phyloP scores from a whole-genome alignment of 1,284 basidiomycete genomes.

The Tilletiopsis washingtonensis region DNA sequence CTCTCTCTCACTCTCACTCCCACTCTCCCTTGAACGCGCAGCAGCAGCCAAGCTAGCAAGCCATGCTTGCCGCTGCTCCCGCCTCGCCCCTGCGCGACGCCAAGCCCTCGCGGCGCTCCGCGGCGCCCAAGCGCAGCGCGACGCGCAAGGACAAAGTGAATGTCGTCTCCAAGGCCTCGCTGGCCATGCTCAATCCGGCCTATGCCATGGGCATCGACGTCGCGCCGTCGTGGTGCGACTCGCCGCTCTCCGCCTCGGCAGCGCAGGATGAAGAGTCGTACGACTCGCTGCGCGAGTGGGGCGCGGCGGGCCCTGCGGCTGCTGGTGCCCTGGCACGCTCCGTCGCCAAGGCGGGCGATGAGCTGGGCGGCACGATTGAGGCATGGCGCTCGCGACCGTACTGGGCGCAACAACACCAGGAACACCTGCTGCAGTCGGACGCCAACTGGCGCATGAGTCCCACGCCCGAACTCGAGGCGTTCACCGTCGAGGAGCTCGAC shows the following conservation, averaged over 20 bases:
- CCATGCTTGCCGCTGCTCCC: too few species aligned
- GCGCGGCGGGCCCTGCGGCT: background rate
- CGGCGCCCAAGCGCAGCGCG: background rate
- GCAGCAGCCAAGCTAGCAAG: too few species aligned
- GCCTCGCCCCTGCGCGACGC: too few species aligned
- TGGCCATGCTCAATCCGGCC: slow-evolving; percentile 37
- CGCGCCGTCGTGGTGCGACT: slow-evolving; percentile 16
- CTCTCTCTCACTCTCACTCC: too few species aligned
- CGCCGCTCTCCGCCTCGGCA: slow-evolving; percentile 8
- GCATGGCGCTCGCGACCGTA: too few species aligned
- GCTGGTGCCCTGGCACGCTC: background rate
- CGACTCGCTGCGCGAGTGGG: background rate
- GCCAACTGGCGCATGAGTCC: slow-evolving; percentile 2
- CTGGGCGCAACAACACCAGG: too few species aligned
- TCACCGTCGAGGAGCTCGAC: slow-evolving; percentile 8
- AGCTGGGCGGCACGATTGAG: too few species aligned
- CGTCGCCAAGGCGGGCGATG: background rate
- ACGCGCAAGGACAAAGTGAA: slow-evolving; percentile 33
- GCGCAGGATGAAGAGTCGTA: background rate
- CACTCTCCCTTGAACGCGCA: too few species aligned
- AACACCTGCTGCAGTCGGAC: too few species aligned
- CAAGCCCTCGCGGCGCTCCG: too few species aligned
- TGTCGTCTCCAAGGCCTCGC: slow-evolving; percentile 36
- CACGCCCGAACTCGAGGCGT: slow-evolving; percentile 36
- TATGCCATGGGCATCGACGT: slow-evolving; percentile 42